Base-by-base conservation (phyloP, 1,284 basidiomycete species). In the Phellopilus nigrolimitatus region DNA sequence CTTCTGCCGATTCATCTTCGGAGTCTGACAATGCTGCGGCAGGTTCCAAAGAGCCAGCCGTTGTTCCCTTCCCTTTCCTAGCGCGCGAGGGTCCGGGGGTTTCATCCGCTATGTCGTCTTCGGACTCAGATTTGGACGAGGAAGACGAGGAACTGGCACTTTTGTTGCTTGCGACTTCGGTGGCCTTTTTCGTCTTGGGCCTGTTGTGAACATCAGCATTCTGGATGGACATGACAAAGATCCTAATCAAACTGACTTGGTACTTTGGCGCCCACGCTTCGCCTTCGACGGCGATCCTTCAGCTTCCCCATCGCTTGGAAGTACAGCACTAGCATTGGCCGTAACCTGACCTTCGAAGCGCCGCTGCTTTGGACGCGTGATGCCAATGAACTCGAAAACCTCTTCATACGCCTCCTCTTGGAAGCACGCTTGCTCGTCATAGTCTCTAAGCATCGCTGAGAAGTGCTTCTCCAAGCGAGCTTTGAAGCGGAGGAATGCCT, bases 311-410 rank as follows among this genome's bases (percentile, higher is more conserved):
- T 47, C 50, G 17, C 27, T 40, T 9, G 19, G 28, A 22, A 24
- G 28, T 13, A 22, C 38, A 12, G 39, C 21, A 13, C 44, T 45
- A 7, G 46, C 30, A n/a, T 15, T 27, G 12, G 27, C 22, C 19
- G 4, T 30, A 33, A 30, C 13, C 19, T 28, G 22, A 6, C 25
- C 30, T 28, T 54, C 52, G 21, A 54, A 54, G 3, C 33, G 48
- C 15, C 49, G 49, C 15, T 47, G 40, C 17, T 45, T 51, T 19
- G 53, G 53, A n/a, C 45, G 38, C 2, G 54, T 37, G 36, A 57
- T 42, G n/a, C 56, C 56, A 24, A 57, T 52, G 39, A 44, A 57
- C 19, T 55, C 51, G 28, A 51, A 57, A 5, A 57, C 24, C 28
- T 55, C 47, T 6, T 27, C 25, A 36, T 54, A 54, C 9, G 30